Evolutionary conservation across 495 filamentous ascomycete species (phyloP), one percentile per base, ranked within the genome.

Genomic region (Tuber aestivum): DNA sequence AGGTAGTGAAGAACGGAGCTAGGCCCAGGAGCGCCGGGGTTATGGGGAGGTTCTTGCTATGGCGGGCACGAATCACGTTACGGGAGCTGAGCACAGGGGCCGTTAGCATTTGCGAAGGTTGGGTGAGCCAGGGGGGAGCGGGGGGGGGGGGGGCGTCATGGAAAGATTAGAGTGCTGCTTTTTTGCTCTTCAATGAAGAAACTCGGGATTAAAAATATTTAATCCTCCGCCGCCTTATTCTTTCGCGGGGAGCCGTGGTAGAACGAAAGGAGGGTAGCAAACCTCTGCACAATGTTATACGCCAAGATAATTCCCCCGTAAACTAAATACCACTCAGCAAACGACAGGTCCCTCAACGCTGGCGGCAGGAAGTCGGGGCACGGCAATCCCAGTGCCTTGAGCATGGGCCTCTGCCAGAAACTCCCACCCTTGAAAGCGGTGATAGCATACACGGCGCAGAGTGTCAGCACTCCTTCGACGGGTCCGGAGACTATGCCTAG

Each of bases 401-500:
- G 84, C 90, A 95, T 89, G 10, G 92, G 87, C 77, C 90, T 92
- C 81, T 94, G 91, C 95, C 95, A 99, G 87, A 97, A 97, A 82
- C 91, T 92, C 71, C 91, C 95, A 74, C 95, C 95, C 82, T 91
- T 88, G 82, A 90, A 88, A 27, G 92, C 94, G 1, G 95, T 98
- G 70, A 95, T 81, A n/a, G 89, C 90, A 83, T 94, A 99, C 50
- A 99, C 90, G 41, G 87, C 83, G 80, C 91, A 92, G 7, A 98
- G 86, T 65, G 92, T 94, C 68, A 98, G 86, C 75, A 99, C 91
- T 42, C 95, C 95, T 85, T 99, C 95, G 65, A 99, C 95, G 9
- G 95, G 95, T 1, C 95, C 95, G 78, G 94, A 97, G 75, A 99
- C 87, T 79, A 98, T 86, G 72, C 95, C 95, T 0, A 99, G 89